Conservation (phyloP, 306 rosid species). For the Prunus campanulata region DNA sequence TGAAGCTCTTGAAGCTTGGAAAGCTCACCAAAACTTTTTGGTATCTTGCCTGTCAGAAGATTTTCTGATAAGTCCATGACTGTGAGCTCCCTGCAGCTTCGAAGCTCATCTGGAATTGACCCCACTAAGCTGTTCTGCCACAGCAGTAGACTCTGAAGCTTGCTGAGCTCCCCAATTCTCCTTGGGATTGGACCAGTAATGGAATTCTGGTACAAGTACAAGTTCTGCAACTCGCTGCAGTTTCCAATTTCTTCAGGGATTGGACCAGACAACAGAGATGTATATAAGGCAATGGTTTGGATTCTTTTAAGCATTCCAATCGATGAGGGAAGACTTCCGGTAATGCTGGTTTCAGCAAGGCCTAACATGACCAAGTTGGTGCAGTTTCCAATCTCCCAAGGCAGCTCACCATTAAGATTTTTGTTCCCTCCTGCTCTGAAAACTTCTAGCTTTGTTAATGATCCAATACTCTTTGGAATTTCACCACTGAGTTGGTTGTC, state of each 20-base stretch:
- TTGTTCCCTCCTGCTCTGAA: conserved; percentile 81
- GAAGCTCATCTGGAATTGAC: conserved; percentile 61
- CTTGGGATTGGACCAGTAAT: conserved; percentile 66
- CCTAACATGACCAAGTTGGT: conserved; percentile 69
- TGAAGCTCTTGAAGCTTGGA: conserved; percentile 68
- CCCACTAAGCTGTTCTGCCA: conserved; percentile 79
- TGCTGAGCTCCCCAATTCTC: conserved; percentile 54
- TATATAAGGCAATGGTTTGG: conserved; percentile 68
- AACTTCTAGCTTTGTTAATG: conserved; percentile 47
- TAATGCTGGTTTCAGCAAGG: conserved; percentile 76
- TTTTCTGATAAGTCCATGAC: conserved; percentile 73
- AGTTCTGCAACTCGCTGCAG: conserved; percentile 66
- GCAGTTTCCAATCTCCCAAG: conserved; percentile 87
- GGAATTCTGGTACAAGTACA: conserved; percentile 70
- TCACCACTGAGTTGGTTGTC: conserved; percentile 68
- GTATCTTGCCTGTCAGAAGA: conserved; percentile 70
- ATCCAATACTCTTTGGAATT: conserved; percentile 71
- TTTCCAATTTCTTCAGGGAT: conserved; percentile 90
- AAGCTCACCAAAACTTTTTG: conserved; percentile 56
- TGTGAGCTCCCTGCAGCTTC: conserved; percentile 56
- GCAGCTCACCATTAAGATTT: conserved; percentile 62
- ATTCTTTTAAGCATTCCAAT: conserved; percentile 59
- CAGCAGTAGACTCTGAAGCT: conserved; percentile 55
- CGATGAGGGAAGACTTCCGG: conserved; percentile 69
- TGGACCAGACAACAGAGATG: conserved; percentile 57